Evolutionary conservation across 345 rosid species (phyloP).

Genomic region (Camelina hispida): DNA sequence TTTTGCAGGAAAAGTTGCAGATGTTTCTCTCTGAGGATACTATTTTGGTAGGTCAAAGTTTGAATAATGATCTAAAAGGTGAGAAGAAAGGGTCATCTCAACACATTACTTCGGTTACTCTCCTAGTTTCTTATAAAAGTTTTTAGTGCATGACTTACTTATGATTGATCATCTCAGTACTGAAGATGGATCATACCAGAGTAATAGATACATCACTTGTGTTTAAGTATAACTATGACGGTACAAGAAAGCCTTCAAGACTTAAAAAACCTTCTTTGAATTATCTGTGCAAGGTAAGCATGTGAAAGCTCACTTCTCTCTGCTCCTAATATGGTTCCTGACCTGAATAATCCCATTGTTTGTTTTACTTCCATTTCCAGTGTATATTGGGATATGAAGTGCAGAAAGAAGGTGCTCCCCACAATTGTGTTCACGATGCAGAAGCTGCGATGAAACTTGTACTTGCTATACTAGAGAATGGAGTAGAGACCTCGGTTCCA

Average conservation of each 20-base stretch:
- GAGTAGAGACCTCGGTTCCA: slow-evolving; percentile 46
- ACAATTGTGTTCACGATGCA: slow-evolving; percentile 76
- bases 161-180: slow-evolving; percentile 52
- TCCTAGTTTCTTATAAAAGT: neutral
- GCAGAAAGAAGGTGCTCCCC: slow-evolving; percentile 66
- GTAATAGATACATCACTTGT: slow-evolving; percentile 78
- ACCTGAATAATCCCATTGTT: neutral
- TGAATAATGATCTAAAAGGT: slow-evolving; percentile 74
- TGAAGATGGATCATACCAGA: slow-evolving; percentile 77
- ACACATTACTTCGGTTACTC: no score
- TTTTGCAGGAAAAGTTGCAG: slow-evolving; percentile 60
- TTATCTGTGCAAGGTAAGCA: slow-evolving; percentile 67
- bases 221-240: slow-evolving; percentile 52
- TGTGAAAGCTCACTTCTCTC: neutral
- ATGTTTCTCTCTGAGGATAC: slow-evolving; percentile 62
- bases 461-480: slow-evolving; percentile 61
- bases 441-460: slow-evolving; percentile 82
- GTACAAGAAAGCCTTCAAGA: slow-evolving; percentile 42
- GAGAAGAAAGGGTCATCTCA: neutral
- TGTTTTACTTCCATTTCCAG: slow-evolving; percentile 42
- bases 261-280: slow-evolving; percentile 58
- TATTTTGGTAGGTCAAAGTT: slow-evolving; percentile 77
- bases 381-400: slow-evolving; percentile 64
- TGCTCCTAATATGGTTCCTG: neutral
- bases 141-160: slow-evolving; percentile 6